Evolutionary conservation across 164 flowering plant species (phyloP).

Genomic region (Brasenia schreberi): DNA sequence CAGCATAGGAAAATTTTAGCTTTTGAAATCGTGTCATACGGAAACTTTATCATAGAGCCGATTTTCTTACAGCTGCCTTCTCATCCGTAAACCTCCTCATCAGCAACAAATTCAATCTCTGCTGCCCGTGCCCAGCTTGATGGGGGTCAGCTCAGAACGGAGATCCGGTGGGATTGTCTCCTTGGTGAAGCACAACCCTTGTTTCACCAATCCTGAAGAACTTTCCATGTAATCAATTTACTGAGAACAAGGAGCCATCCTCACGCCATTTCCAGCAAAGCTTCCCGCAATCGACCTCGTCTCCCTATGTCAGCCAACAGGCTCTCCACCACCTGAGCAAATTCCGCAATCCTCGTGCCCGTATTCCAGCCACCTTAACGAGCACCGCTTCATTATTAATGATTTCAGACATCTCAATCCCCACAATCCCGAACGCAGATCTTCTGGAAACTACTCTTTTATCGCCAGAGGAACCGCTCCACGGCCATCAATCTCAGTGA

Average conservation of each 20-base stretch:
- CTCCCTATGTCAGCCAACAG: constrained; percentile 20
- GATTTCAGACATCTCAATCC: constrained; percentile 53
- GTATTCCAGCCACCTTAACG: constrained; percentile 46
- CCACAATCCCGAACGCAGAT: constrained; percentile 18
- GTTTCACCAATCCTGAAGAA: neutral
- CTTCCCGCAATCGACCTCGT: constrained; percentile 26
- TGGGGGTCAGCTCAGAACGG: constrained; percentile 3
- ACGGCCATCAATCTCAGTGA: constrained; percentile 60
- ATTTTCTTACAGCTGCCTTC: constrained; percentile 68
- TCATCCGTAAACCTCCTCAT: constrained; percentile 75
- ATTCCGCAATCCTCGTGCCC: constrained; percentile 74
- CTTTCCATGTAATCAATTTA: neutral
- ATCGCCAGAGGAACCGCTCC: constrained; percentile 49
- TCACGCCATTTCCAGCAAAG: constrained; percentile 26
- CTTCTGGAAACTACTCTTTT: constrained; percentile 2
- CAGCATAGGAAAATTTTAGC: too few species aligned
- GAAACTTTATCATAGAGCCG: too few species aligned
- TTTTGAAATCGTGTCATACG: too few species aligned
- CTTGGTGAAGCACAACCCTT: neutral
- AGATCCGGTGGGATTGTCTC: constrained; percentile 6
- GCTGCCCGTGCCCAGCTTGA: neutral
- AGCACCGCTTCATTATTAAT: constrained; percentile 47
- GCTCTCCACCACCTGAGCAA: constrained; percentile 54
- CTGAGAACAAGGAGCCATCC: neutral
- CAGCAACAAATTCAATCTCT: constrained; percentile 33